Conservation (phyloP, 108 stramenopile genomes). For the Stephanodiscus minutulus region DNA sequence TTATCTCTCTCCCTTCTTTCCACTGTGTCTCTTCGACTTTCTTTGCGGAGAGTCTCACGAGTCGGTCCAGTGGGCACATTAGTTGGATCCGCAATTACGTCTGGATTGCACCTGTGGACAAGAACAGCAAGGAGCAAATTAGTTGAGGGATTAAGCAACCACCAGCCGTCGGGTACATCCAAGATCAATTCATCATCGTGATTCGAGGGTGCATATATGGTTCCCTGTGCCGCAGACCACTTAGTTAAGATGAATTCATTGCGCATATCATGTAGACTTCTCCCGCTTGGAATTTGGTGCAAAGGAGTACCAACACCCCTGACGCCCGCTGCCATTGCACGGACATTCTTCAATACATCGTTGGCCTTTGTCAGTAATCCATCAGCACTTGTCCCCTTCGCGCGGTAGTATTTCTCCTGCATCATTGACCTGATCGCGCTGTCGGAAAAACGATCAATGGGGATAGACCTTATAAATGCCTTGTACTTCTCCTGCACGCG, state of each 20-base stretch:
- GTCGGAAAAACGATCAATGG: background rate
- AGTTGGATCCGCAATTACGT: no score
- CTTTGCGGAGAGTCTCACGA: no score
- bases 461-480: background rate
- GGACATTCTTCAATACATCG: background rate
- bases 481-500: background rate
- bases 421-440: background rate
- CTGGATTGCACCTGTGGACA: no score
- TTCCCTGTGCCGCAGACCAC: no score
- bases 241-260: background rate
- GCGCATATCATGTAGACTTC: background rate
- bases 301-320: background rate
- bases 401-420: background rate
- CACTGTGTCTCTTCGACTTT: no score
- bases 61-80: no score
- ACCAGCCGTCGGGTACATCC: no score
- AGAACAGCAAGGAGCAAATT: no score
- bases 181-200: no score
- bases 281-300: background rate
- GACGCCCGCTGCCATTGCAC: background rate
- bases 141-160: no score
- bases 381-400: background rate
- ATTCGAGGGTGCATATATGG: no score
- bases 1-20: no score
- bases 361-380: background rate